phyloP scores from a whole-genome alignment of 805 yeast species.

The Wickerhamomyces bisporus region DNA sequence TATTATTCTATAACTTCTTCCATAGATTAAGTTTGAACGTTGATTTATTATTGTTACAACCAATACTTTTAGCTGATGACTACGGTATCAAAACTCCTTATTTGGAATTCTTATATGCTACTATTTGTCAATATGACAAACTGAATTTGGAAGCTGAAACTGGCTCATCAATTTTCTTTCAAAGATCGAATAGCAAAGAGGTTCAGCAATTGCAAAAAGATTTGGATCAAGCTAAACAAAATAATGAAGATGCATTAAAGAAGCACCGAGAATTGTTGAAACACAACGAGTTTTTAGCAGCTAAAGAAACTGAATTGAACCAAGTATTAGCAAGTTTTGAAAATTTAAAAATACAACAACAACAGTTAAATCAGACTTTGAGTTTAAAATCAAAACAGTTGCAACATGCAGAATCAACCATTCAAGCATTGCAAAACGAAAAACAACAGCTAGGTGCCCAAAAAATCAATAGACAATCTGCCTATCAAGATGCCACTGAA shows the following conservation, averaged over 20 bases:
- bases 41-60: constrained; percentile 77
- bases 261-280: neutral
- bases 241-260: neutral
- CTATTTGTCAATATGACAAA: constrained; percentile 54
- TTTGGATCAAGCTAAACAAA: too few relatives aligned
- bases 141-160: constrained; percentile 17
- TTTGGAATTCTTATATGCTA: constrained; percentile 79
- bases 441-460: too few relatives aligned
- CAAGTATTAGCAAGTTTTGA: neutral
- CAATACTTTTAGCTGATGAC: constrained; percentile 88
- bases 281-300: constrained; percentile 3
- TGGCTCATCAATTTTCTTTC: constrained; percentile 18
- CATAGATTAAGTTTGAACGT: constrained; percentile 54
- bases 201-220: constrained; percentile 1
- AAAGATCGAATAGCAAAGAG: constrained; percentile 17
- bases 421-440: constrained; percentile 4
- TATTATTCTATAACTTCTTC: constrained; percentile 61
- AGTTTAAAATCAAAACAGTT: constrained; percentile 2
- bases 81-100: constrained; percentile 83
- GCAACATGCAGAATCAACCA: constrained; percentile 4
- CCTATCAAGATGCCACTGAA: too few relatives aligned
- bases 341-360: neutral
- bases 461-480: too few relatives aligned
- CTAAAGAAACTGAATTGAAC: neutral
- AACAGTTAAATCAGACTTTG: constrained; percentile 3